phyloP scores from a whole-genome alignment of 73 alveolate species.

The Tetrahymena thermophila region DNA sequence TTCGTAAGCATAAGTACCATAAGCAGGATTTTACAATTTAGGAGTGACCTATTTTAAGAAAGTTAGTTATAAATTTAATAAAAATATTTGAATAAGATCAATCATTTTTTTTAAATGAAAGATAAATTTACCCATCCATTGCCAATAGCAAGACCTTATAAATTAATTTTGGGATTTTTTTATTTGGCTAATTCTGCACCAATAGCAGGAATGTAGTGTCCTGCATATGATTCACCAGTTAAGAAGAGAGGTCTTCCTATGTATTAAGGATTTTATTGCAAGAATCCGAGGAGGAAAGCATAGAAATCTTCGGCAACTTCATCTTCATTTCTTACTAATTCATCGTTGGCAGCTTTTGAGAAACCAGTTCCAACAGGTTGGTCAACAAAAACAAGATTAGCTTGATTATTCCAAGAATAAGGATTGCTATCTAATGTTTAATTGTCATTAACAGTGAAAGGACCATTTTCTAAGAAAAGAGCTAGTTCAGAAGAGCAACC shows the following conservation, averaged over 20 bases:
- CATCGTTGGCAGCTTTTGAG: constrained; percentile 45
- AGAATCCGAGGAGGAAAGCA: background rate
- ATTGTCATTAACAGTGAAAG: constrained; percentile 34
- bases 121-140: constrained; percentile 37
- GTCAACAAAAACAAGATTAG: constrained; percentile 58
- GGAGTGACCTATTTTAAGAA: constrained; percentile 40
- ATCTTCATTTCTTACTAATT: constrained; percentile 15
- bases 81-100: background rate
- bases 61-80: background rate
- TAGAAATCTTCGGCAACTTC: constrained; percentile 53
- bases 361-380: constrained; percentile 80
- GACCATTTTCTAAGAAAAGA: constrained; percentile 86
- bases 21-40: constrained; percentile 35
- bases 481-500: constrained; percentile 87
- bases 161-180: constrained; percentile 27
- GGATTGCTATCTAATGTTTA: constrained; percentile 47
- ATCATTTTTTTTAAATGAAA: background rate
- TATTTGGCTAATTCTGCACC: constrained; percentile 10
- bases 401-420: constrained; percentile 63
- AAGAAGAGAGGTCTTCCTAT: constrained; percentile 23
- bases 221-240: constrained; percentile 87
- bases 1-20: constrained; percentile 44
- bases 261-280: background rate
- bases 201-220: constrained; percentile 73
- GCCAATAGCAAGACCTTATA: constrained; percentile 63